phyloP scores from a whole-genome alignment of 495 filamentous ascomycete species.

The Tuber melanosporum region DNA sequence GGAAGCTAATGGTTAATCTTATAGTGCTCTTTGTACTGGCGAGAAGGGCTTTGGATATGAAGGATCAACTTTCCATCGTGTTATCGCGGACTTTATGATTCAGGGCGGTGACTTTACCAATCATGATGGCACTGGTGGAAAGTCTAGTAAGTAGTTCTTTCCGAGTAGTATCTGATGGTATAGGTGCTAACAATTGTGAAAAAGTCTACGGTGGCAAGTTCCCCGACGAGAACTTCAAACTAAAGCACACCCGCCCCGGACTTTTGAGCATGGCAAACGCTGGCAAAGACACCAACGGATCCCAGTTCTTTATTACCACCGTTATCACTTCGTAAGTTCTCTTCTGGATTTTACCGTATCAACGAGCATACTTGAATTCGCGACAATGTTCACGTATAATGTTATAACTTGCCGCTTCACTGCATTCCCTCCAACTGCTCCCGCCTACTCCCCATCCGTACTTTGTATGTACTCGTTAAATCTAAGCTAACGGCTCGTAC shows the following conservation, averaged over 20 bases:
- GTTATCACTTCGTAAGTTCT: slow-evolving; percentile 65
- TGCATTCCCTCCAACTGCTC: neutral
- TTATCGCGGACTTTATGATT: slow-evolving; percentile 99
- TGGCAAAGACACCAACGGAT: slow-evolving; percentile 96
- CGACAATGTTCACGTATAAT: too few species aligned
- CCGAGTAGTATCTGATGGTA: neutral
- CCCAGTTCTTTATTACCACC: slow-evolving; percentile 96
- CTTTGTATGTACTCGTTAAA: neutral
- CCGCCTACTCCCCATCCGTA: neutral
- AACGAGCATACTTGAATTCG: neutral
- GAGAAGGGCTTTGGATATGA: slow-evolving; percentile 97
- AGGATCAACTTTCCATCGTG: slow-evolving; percentile 93
- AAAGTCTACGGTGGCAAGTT: slow-evolving; percentile 41
- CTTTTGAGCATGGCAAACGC: slow-evolving; percentile 88
- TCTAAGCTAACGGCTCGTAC: slow-evolving; percentile 27
- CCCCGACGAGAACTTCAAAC: slow-evolving; percentile 36
- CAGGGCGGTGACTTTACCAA: slow-evolving; percentile 99
- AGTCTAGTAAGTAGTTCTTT: slow-evolving; percentile 53
- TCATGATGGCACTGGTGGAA: slow-evolving; percentile 91
- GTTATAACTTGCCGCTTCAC: too few species aligned
- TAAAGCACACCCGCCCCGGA: slow-evolving; percentile 52
- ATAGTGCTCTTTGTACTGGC: slow-evolving; percentile 82
- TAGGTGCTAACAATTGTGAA: slow-evolving; percentile 19
- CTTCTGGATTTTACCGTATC: neutral
- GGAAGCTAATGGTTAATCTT: neutral